Evolutionary conservation across 495 filamentous ascomycete genomes (phyloP).

Genomic region (Neurospora discreta): DNA sequence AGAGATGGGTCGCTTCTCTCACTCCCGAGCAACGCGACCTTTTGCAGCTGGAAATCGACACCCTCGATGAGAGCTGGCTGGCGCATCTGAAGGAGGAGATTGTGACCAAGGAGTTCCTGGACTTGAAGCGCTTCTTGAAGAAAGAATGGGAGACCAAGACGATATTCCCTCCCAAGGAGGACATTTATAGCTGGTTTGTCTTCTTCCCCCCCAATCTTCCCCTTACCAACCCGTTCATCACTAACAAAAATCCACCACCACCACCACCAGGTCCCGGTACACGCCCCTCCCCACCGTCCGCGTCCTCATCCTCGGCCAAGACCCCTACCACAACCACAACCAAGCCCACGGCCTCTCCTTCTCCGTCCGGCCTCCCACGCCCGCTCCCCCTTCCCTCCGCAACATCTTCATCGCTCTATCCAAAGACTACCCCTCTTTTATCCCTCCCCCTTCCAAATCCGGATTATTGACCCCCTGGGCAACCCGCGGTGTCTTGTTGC

Average conservation of each 20-base stretch:
- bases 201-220: too few relatives aligned
- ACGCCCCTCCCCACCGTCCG: conserved; percentile 82
- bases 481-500: conserved; percentile 75
- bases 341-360: conserved; percentile 95
- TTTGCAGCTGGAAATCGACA: conserved; percentile 81
- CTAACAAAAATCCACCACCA: too few relatives aligned
- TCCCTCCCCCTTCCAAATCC: conserved; percentile 57
- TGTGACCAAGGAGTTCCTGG: conserved; percentile 62
- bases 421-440: conserved; percentile 78
- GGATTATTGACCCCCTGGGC: conserved; percentile 90
- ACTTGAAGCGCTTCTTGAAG: conserved; percentile 78
- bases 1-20: conserved; percentile 69
- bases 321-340: conserved; percentile 91
- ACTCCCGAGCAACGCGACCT: conserved; percentile 72
- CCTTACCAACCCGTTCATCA: too few relatives aligned
- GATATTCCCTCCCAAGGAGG: conserved; percentile 73
- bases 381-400: conserved; percentile 71
- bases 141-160: conserved; percentile 61
- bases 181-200: conserved; percentile 87
- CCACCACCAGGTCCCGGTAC: conserved; percentile 62
- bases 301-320: conserved; percentile 85
- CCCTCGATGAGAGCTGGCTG: conserved; percentile 83
- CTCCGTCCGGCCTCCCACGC: conserved; percentile 81
- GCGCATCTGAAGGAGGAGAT: conserved; percentile 77
- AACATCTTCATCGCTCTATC: conserved; percentile 86